These are phyloP conservation scores for Eucalyptus rudis DNA, from an alignment of 345 rosid genomes.

Conservation along the genomic window DNA sequence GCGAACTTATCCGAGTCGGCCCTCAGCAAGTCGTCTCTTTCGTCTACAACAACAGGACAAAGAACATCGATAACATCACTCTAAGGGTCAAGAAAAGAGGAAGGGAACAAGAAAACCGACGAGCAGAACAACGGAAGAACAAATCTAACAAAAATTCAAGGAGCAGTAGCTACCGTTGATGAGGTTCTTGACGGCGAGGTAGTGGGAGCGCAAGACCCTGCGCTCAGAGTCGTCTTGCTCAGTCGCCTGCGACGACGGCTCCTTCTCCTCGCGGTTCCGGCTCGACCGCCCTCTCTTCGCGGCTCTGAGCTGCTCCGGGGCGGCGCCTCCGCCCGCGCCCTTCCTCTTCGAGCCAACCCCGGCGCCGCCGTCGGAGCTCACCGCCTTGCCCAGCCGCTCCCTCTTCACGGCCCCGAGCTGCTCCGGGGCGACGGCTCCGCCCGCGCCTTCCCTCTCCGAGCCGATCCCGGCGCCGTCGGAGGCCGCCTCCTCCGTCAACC, in stretches of 20 bases:
- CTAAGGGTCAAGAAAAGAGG: neutral
- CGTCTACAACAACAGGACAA: slow-evolving; percentile 22
- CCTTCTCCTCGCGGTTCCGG: neutral
- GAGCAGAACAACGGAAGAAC: neutral
- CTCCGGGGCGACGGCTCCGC: neutral
- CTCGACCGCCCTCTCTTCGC: slow-evolving; percentile 2
- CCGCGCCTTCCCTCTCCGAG: neutral
- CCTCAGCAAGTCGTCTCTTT: slow-evolving; percentile 51
- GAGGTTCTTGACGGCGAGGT: slow-evolving; percentile 35
- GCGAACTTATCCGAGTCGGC: slow-evolving; percentile 52
- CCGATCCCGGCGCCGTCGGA: neutral
- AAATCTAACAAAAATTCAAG: neutral
- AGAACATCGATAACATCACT: neutral
- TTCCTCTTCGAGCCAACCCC: neutral
- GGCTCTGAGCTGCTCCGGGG: neutral
- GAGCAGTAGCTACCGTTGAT: slow-evolving; percentile 29
- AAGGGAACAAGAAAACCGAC: neutral
- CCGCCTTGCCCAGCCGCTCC: neutral
- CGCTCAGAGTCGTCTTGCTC: slow-evolving; percentile 20
- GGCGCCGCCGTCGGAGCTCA: neutral
- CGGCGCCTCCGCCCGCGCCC: neutral
- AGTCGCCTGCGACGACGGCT: neutral
- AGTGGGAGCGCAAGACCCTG: slow-evolving; percentile 64
- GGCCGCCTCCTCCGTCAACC: neutral
- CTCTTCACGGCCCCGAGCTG: slow-evolving; percentile 3